These are phyloP conservation scores for Rhizoclosmatium sp. DNA, from an alignment of 192 early-diverging fungal species.

Conservation along the genomic window DNA sequence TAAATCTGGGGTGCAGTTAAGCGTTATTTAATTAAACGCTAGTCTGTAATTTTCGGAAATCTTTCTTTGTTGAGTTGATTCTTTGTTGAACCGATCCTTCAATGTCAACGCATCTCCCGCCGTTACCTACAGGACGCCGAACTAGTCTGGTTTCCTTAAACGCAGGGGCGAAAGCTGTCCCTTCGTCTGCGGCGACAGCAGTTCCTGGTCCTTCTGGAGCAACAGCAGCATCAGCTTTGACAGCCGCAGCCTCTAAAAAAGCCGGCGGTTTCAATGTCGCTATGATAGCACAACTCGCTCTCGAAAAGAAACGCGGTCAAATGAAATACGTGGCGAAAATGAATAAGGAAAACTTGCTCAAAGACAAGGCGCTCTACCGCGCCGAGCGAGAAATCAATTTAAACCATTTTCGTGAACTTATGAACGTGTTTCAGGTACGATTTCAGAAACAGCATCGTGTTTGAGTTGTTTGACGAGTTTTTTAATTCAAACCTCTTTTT, in stretches of 20 bases:
- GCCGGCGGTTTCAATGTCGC: conserved; percentile 17
- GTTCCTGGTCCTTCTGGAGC: too few relatives aligned
- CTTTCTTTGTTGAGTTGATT: too few relatives aligned
- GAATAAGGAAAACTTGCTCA: conserved; percentile 48
- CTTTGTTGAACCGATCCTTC: too few relatives aligned
- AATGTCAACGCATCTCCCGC: background rate
- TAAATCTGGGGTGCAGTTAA: too few relatives aligned
- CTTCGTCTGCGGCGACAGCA: too few relatives aligned
- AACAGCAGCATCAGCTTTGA: background rate
- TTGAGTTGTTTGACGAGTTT: background rate
- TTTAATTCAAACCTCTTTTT: background rate
- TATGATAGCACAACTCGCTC: conserved; percentile 25
- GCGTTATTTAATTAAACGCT: too few relatives aligned
- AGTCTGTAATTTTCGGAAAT: too few relatives aligned
- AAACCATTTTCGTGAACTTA: conserved; percentile 57
- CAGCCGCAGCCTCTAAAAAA: background rate
- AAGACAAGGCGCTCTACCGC: conserved; percentile 57
- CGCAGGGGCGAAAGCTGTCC: too few relatives aligned
- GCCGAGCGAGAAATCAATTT: conserved; percentile 61
- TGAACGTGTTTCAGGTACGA: conserved; percentile 57
- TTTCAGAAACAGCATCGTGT: background rate
- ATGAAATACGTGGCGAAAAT: conserved; percentile 40
- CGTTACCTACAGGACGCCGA: background rate
- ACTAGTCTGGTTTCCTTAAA: too few relatives aligned
- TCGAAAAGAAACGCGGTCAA: conserved; percentile 35